Percentiles rank a stretch among this genome's conserved stretches.
Conservation (phyloP, 2,329 filamentous ascomycete genomes). For the Colletotrichum trifolii region DNA sequence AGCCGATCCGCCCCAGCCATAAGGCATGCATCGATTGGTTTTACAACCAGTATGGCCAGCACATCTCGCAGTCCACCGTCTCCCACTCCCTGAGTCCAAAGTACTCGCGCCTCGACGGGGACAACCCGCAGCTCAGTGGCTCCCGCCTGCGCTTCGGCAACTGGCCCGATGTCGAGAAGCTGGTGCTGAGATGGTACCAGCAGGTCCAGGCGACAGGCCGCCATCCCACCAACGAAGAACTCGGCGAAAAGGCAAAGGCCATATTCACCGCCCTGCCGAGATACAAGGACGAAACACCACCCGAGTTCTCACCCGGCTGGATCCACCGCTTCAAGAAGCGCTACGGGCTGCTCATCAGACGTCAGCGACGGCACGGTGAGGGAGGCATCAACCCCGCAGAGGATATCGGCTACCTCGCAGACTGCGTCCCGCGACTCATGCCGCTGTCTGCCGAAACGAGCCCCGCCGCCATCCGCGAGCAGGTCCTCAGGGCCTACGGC, state of each 20-base stretch:
- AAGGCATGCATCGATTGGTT: slow-evolving; percentile 74
- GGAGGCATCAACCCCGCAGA: slow-evolving; percentile 60
- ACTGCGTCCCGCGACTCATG: slow-evolving; percentile 70
- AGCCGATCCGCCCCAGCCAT: slow-evolving; percentile 67
- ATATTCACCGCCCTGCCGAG: slow-evolving; percentile 69
- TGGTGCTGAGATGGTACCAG: slow-evolving; percentile 67
- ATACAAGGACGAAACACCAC: slow-evolving; percentile 69
- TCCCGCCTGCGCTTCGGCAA: slow-evolving; percentile 72
- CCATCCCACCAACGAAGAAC: slow-evolving; percentile 70
- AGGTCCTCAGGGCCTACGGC: slow-evolving; percentile 65
- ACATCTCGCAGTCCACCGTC: slow-evolving; percentile 72
- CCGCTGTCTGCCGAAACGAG: slow-evolving; percentile 67
- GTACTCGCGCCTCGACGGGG: slow-evolving; percentile 70
- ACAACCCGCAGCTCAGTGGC: slow-evolving; percentile 69
- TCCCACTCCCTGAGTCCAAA: slow-evolving; percentile 71
- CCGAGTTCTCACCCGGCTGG: slow-evolving; percentile 73
- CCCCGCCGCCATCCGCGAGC: slow-evolving; percentile 68
- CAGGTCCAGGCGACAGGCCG: slow-evolving; percentile 63
- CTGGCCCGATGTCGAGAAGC: slow-evolving; percentile 72
- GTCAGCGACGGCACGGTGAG: slow-evolving; percentile 64
- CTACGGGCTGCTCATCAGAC: slow-evolving; percentile 67
- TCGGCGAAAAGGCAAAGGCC: slow-evolving; percentile 70
- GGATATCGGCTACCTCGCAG: slow-evolving; percentile 69
- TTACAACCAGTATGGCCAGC: slow-evolving; percentile 66
- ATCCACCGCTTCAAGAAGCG: slow-evolving; percentile 74